Evolutionary conservation across 2,329 filamentous ascomycete species (phyloP).

Genomic region (Phaeosphaeriaceae sp.): DNA sequence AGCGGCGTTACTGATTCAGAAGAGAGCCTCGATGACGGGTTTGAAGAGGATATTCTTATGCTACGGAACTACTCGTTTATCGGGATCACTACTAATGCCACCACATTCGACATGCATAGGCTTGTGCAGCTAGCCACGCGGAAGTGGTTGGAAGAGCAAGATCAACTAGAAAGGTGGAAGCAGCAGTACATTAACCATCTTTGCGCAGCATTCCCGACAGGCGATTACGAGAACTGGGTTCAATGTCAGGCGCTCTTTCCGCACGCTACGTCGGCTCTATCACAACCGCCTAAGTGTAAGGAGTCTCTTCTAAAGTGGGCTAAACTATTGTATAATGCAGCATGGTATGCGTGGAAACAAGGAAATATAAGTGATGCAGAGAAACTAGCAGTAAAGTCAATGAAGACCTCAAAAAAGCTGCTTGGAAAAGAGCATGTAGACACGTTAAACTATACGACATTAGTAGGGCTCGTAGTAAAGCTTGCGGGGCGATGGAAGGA

Average conservation of each 20-base stretch:
- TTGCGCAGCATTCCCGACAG: slow-evolving; percentile 10
- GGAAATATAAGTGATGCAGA: slow-evolving; percentile 6
- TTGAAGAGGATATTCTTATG: slow-evolving; percentile 13
- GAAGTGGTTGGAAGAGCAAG: slow-evolving; percentile 9
- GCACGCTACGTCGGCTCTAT: slow-evolving; percentile 2
- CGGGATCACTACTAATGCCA: background rate
- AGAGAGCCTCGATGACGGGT: slow-evolving; percentile 23
- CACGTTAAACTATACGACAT: no score
- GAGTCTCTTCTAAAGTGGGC: slow-evolving; percentile 9
- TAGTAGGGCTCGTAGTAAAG: no score
- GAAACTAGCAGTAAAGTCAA: background rate
- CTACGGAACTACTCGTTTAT: slow-evolving; percentile 20
- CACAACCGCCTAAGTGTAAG: slow-evolving; percentile 4
- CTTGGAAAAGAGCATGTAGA: background rate
- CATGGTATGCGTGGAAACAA: slow-evolving; percentile 13
- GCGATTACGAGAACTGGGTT: slow-evolving; percentile 14
- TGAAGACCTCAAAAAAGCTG: background rate
- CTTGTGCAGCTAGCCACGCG: slow-evolving; percentile 12
- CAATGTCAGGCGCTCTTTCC: slow-evolving; percentile 5
- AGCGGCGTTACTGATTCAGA: slow-evolving; percentile 2
- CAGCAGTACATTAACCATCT: slow-evolving; percentile 13
- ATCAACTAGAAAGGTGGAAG: slow-evolving; percentile 10
- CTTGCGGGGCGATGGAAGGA: no score
- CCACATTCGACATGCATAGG: background rate
- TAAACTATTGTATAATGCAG: slow-evolving; percentile 11